Percentiles rank a stretch among this genome's conserved stretches.
Evolutionary conservation across 257 asterid species (phyloP).

Genomic region (Perilla frutescens): DNA sequence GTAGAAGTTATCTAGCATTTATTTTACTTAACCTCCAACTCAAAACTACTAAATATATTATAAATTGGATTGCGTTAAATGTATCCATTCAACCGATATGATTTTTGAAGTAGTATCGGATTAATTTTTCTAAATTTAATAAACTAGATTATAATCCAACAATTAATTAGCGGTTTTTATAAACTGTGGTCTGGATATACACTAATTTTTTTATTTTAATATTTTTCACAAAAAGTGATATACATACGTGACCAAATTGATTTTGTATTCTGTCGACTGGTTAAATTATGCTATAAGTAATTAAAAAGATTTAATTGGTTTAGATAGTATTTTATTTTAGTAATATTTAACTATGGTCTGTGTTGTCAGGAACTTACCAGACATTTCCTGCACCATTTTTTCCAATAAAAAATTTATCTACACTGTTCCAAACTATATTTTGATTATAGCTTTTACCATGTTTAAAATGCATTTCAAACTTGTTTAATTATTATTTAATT

Average conservation of each 20-base stretch:
- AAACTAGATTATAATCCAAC: too few relatives aligned
- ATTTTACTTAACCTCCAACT: not conserved
- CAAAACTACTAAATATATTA: too few relatives aligned
- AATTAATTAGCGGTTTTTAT: too few relatives aligned
- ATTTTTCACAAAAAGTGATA: too few relatives aligned
- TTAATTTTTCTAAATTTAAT: too few relatives aligned
- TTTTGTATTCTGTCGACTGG: not conserved
- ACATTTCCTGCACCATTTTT: not conserved
- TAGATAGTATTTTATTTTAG: not conserved
- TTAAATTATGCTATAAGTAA: not conserved
- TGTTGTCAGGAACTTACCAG: not conserved
- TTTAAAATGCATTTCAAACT: not conserved
- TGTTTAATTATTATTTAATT: not conserved
- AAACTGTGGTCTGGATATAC: too few relatives aligned
- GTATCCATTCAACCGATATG: too few relatives aligned
- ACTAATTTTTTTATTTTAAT: too few relatives aligned
- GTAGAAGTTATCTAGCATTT: too few relatives aligned
- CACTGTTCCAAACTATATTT: not conserved
- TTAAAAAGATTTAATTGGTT: not conserved
- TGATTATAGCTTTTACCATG: not conserved
- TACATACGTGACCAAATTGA: not conserved
- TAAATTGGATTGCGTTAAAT: too few relatives aligned
- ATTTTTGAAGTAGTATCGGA: too few relatives aligned
- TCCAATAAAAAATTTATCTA: not conserved
- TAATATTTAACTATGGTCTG: conserved; percentile 5